Evolutionary conservation across 805 yeast genomes (phyloP), one percentile per base, ranked within the genome.

Genomic region (Yarrowia hollandica): DNA sequence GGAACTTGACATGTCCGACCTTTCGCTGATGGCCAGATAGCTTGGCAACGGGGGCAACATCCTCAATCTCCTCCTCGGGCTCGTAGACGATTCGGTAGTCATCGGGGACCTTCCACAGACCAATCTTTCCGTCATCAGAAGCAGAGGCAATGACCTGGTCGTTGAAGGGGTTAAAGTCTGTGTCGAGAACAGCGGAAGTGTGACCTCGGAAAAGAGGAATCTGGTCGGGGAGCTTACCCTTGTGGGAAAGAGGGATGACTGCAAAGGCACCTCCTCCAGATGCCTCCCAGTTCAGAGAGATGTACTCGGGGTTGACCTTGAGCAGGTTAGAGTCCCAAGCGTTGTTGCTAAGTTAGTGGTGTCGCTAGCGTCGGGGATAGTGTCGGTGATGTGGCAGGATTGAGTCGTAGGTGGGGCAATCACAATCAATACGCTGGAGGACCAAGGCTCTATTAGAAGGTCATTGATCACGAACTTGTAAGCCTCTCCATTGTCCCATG

Each of bases 261-360:
- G 96, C 97, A 76, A 94, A 91, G 0, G 98, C 95, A 57, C 99
- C 99, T 63, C 98, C 98, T 37, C 98, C 98, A 10, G 96, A 86
- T 28, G 97, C 79, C 61, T 88, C 90, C 96, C 97, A 90, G 71
- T 89, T 90, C 64, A 90, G 86, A 0, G 96, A 79, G 38, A 94
- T 73, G 68, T 82, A 94, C 71, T 86, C 85, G 34, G 97, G 92
- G 71, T 94, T 94, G 64, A 88, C 82, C 67, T 90, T 84, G 64
- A 94, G 80, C 64, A 94, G 78, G 72, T 92, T 92, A 55, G 96
- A 88, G 72, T 94, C 99, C 88, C 96, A 94, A 1, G 98, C 99
- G 69, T 90, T 91, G 69, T 88, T 85, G 65, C 96, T 44, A 14
- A 18, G 35, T 44, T 44, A 44, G 52, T 23, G 60, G 86, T 81